Conservation (phyloP, 2,329 filamentous ascomycete genomes). For the Exophiala oligosperma region DNA sequence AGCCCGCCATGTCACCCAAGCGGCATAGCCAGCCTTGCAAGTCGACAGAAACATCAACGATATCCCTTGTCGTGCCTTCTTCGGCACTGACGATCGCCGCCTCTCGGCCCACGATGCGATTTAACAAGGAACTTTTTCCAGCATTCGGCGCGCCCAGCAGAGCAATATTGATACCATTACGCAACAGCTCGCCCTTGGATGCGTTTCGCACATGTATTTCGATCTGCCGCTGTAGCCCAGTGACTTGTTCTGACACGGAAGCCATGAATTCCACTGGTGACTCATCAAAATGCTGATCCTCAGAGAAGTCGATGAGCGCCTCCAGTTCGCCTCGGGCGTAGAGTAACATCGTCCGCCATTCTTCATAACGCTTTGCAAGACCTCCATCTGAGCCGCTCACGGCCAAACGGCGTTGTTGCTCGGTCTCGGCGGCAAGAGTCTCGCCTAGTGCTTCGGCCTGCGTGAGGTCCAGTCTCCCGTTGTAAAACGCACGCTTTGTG, state of each 20-base stretch:
- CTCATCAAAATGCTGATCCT: constrained; percentile 97
- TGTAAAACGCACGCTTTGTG: constrained; percentile 86
- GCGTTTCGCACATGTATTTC: constrained; percentile 72
- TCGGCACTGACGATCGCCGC: constrained; percentile 93
- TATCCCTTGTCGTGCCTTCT: constrained; percentile 89
- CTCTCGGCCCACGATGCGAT: constrained; percentile 83
- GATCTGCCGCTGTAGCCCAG: constrained; percentile 62
- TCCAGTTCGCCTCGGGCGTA: constrained; percentile 87
- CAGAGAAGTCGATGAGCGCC: constrained; percentile 93
- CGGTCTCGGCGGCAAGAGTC: constrained; percentile 69
- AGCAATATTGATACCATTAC: constrained; percentile 81
- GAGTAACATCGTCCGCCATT: constrained; percentile 75
- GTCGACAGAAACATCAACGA: constrained; percentile 89
- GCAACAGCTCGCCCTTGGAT: constrained; percentile 77
- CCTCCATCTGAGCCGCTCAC: constrained; percentile 72
- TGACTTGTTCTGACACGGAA: constrained; percentile 68
- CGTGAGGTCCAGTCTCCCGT: constrained; percentile 79
- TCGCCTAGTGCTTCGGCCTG: constrained; percentile 71
- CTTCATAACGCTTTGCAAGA: constrained; percentile 75
- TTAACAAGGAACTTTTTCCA: constrained; percentile 92
- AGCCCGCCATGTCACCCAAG: constrained; percentile 92
- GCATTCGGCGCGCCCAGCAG: constrained; percentile 89
- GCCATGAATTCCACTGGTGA: constrained; percentile 69
- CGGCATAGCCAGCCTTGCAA: constrained; percentile 86
- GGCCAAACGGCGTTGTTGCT: constrained; percentile 86